phyloP scores from a whole-genome alignment of 768 basidiomycete genomes.

The Hysterangium stoloniferum region DNA sequence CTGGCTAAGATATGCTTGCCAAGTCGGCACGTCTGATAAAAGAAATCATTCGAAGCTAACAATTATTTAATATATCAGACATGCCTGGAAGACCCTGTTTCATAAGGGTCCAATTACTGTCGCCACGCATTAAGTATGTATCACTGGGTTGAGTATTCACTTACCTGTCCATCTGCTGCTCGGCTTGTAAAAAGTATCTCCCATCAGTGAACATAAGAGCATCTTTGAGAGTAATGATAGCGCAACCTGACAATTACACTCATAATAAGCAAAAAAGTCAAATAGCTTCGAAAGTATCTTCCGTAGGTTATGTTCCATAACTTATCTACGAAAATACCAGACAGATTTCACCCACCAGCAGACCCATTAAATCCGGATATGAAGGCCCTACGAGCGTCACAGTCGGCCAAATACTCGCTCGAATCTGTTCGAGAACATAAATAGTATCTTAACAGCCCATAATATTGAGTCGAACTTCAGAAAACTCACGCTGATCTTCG shows the following conservation, averaged over 20 bases:
- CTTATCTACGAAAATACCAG: neutral
- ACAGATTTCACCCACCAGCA: constrained; percentile 50
- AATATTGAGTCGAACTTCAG: neutral
- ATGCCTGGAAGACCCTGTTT: constrained; percentile 80
- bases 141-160: constrained; percentile 17
- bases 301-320: neutral
- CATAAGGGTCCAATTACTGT: constrained; percentile 88
- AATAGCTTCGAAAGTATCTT: neutral
- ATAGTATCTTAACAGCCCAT: neutral
- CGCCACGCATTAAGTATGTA: neutral
- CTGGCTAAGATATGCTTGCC: constrained; percentile 82
- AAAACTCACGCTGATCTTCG: constrained; percentile 80
- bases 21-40: constrained; percentile 69
- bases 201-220: constrained; percentile 94
- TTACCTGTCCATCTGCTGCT: constrained; percentile 78
- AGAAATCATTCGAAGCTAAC: constrained; percentile 12
- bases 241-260: constrained; percentile 49
- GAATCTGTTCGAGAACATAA: constrained; percentile 44
- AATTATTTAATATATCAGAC: too few relatives aligned
- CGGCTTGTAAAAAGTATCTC: constrained; percentile 89
- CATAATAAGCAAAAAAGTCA: constrained; percentile 3
- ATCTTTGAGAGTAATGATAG: constrained; percentile 58
- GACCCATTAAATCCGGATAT: constrained; percentile 94
- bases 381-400: constrained; percentile 77
- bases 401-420: constrained; percentile 82